A percentile compares a stretch with the other conserved stretches of the same genome.
Evolutionary conservation across 192 early-diverging fungal genomes (phyloP).

Genomic region (Coemansia sp.): DNA sequence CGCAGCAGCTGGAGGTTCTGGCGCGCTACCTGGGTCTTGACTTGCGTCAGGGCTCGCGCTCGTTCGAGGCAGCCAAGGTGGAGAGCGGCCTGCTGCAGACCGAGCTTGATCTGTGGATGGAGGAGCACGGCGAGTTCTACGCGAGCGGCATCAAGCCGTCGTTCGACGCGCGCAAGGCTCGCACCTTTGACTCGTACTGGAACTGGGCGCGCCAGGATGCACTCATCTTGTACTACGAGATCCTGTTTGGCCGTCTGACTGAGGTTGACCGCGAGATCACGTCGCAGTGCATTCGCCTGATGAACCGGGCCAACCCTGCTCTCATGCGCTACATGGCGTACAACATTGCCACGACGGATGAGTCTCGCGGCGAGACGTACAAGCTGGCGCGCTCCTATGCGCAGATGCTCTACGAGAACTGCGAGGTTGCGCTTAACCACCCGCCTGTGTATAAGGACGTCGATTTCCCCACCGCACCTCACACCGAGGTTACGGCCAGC

Average conservation of each 20-base stretch:
- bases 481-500: slow-evolving; percentile 75
- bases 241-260: slow-evolving; percentile 82
- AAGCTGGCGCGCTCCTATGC: slow-evolving; percentile 71
- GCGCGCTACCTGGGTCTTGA: slow-evolving; percentile 81
- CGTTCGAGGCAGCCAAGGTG: slow-evolving; percentile 70
- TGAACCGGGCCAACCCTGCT: slow-evolving; percentile 63
- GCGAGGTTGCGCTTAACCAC: slow-evolving; percentile 65
- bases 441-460: slow-evolving; percentile 73
- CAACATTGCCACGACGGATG: slow-evolving; percentile 82
- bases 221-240: slow-evolving; percentile 85
- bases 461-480: slow-evolving; percentile 59
- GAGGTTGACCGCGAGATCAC: slow-evolving; percentile 67
- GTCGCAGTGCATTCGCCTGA: slow-evolving; percentile 85
- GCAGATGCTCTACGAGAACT: slow-evolving; percentile 79
- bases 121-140: slow-evolving; percentile 92
- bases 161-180: slow-evolving; percentile 82
- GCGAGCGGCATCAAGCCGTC: slow-evolving; percentile 80
- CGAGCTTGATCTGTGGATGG: slow-evolving; percentile 86
- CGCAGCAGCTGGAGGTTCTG: slow-evolving; percentile 75
- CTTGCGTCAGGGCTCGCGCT: slow-evolving; percentile 84
- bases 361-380: slow-evolving; percentile 69
- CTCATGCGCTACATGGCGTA: slow-evolving; percentile 63
- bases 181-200: slow-evolving; percentile 92
- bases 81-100: slow-evolving; percentile 71
- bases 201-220: slow-evolving; percentile 77